Evolutionary conservation across 2,329 filamentous ascomycete genomes (phyloP), one percentile per base, ranked within the genome.

Genomic region (Aureobasidium leucospermi): DNA sequence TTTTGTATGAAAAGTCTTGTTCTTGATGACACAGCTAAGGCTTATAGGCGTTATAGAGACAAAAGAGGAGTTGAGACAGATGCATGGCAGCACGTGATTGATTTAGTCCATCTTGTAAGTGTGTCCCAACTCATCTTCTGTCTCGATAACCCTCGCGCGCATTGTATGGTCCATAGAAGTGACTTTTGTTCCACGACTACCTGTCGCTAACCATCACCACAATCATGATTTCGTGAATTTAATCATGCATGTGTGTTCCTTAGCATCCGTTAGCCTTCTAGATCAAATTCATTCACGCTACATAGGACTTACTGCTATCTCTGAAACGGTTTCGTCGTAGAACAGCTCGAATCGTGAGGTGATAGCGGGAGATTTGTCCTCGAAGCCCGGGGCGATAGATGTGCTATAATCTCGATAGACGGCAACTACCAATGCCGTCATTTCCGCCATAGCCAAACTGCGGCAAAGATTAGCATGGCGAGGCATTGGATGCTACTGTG

Each of bases 391-490:
- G 19, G 63, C 61, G 41, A 72, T 64, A 19, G 60, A 63, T 1
- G 77, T 79, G 3, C 49, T 67, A 63, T 79, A 81, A 31, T 65
- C 68, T 52, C 74, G 66, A 65, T 81, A 79, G 4, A 81, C 62
- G 1, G 75, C 74, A 4, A 76, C 72, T 1, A 76, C 65, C 7
- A 81, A 65, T 1, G 75, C 77, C 1, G 74, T 77, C 77, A 81
- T 79, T 64, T 80, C 78, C 11, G 76, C 76, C 72, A 79, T 78
- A 2, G 78, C 78, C 8, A 80, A 67, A 65, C 74, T 77, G 48
- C 31, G 4, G 19, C 8, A n/a, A 15, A 15, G 28, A 7, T 16
- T 31, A 52, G 36, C 11, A 41, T 68, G n/a, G 39, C 13, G 5
- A 47, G 16, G 13, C 9, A 23, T 1, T 8, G 11, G 7, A 13